Evolutionary conservation across 108 stramenopile genomes (phyloP), one percentile per base, ranked within the genome.

Genomic region (Parietichytrium sp.): DNA sequence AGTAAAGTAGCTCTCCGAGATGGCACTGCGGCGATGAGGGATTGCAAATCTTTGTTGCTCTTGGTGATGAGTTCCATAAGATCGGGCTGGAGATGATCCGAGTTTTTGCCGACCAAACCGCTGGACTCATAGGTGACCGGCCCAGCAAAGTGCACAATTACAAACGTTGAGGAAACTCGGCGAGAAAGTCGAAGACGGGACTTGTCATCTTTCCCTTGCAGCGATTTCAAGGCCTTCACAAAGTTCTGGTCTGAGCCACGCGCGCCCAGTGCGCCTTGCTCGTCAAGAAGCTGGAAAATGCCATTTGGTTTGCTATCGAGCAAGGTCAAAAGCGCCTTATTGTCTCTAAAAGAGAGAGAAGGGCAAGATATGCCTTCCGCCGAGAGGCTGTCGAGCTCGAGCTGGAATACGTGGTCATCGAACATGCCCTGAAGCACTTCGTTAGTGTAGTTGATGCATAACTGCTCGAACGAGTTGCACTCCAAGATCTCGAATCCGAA

Each of bases 311-410:
- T 89, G 18, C 91, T 89, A 86, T 96, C 96, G 86, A 99, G 96
- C 7, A 98, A 94, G 55, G 97, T 96, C 48, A 99, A 82, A 87
- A 96, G 97, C 81, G 96, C 95, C 82, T 95, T 91, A 85, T 99
- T 99, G 88, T 98, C 97, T 8, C 96, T 94, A 83, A 97, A 98
- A 15, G 88, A 85, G 81, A 98, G 78, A 86, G 86, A 85, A 51
- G 54, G 36, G 87, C 84, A 83, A 47, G 83, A 88, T 27, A 90
- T 89, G 26, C 79, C 85, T 82, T 90, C 89, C 26, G 42, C 79
- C 42, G 80, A 49, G 81, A 89, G 88, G 80, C 83, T 87, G 55
- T 49, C 55, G 83, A 88, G 80, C 87, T 91, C 91, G 85, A 85
- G 51, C 49, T 84, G 85, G 84, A 91, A 89, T 15, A 87, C 81